A percentile compares a stretch with the other conserved stretches of the same genome.
Conservation (phyloP, 768 basidiomycete genomes). For the Mycena maculata region DNA sequence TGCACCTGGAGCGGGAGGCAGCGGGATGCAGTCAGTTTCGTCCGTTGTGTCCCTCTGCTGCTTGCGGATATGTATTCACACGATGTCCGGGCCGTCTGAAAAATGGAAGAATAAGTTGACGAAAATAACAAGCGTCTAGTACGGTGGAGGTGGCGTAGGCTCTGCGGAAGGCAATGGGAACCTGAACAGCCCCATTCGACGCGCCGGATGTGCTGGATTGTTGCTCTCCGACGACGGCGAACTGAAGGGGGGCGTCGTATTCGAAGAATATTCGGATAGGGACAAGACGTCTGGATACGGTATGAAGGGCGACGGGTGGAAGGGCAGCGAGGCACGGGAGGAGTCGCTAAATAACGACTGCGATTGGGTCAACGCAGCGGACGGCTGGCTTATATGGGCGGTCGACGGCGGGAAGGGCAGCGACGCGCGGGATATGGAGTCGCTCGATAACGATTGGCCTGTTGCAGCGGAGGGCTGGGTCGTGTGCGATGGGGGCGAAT, state of each 20-base stretch:
- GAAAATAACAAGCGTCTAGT: too few species aligned
- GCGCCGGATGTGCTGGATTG: background rate
- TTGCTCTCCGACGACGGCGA: background rate
- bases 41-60: too few species aligned
- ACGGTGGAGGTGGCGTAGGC: background rate
- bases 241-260: background rate
- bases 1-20: too few species aligned
- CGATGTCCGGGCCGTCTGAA: too few species aligned
- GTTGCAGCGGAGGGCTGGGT: too few species aligned
- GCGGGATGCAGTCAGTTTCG: too few species aligned
- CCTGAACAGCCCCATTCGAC: background rate
- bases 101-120: too few species aligned
- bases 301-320: background rate
- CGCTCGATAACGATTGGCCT: background rate
- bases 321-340: background rate
- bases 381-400: too few species aligned
- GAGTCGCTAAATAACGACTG: too few species aligned
- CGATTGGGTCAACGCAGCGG: too few species aligned
- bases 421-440: conserved; percentile 1
- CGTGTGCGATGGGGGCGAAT: too few species aligned
- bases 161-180: background rate
- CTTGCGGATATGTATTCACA: too few species aligned
- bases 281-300: background rate
- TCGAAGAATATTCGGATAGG: background rate
- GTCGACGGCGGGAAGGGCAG: background rate